Base-by-base conservation (phyloP, 1,139 yeast species). In the Blastobotrys serpentis region DNA sequence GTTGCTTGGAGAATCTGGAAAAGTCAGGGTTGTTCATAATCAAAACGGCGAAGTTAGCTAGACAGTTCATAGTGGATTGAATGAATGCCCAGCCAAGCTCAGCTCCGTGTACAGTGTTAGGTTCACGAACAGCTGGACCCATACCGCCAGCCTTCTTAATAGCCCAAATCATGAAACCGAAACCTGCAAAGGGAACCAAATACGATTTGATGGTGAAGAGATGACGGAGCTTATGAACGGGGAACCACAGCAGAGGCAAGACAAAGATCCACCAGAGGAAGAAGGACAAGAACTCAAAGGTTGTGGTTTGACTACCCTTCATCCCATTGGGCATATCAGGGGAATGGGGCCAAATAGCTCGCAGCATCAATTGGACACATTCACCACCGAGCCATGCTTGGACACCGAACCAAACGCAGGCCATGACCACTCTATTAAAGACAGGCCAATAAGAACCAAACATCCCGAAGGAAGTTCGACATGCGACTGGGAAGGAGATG, bases 11-110 rank as follows among this genome's bases (percentile, higher is more conserved):
- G 66, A 88, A 85, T 66, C 96, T 81, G 18, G 95, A 76, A 67
- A 87, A 88, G 75, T 89, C 97, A 0, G 96, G 95, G 16, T 95
- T 85, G 68, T 89, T 89, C 55, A 85, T 79, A 61, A 87, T 84
- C 62, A 89, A 75, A 5, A 96, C 86, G 4, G 95, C 94, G 62
- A 88, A 88, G 68, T 86, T 86, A 22, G 95, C 88, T 57, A 89
- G 72, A 46, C 89, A 76, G 64, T 84, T 83, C 88, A 88, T 84
- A 37, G 83, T 71, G n/a, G 89, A 78, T 59, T 78, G 77, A 49
- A 89, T 77, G 66, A 87, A 86, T 1, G 86, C 86, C 96, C 96
- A 89, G 26, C 81, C 90, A 49, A 84, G 75, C 0, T 69, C 82
- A 2, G 83, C 71, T 16, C 90, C 90, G 4, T 57, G 48, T 14